A percentile compares a stretch with the other conserved stretches of the same genome.
These are phyloP conservation scores for Mucor mucedo DNA, from an alignment of 371 early-diverging fungal species.

Conservation along the genomic window DNA sequence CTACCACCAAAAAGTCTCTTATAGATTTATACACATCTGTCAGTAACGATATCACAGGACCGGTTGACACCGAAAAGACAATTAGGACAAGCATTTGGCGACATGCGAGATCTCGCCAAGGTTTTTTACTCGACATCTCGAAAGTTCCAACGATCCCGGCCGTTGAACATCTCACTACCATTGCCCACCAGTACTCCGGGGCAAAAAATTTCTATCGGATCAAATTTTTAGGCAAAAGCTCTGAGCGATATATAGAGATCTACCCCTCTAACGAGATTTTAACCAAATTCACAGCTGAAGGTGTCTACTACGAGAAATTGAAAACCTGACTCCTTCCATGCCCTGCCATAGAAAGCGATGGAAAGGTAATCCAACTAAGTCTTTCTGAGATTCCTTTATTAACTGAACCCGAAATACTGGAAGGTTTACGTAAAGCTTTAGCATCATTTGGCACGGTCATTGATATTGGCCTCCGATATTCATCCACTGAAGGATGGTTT, in stretches of 20 bases:
- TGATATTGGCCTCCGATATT: too few species aligned
- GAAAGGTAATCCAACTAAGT: too few species aligned
- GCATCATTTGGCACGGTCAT: too few species aligned
- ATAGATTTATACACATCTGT: not conserved
- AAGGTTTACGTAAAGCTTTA: too few species aligned
- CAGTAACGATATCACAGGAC: not conserved
- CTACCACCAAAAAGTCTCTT: not conserved
- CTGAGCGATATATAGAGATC: not conserved
- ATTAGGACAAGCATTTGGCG: not conserved
- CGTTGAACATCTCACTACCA: not conserved
- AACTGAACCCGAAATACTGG: too few species aligned
- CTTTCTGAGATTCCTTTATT: too few species aligned
- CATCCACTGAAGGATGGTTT: too few species aligned
- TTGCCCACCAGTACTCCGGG: not conserved
- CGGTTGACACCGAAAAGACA: not conserved
- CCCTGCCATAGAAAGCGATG: too few species aligned
- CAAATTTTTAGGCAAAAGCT: not conserved
- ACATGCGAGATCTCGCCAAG: not conserved
- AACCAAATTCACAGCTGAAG: too few species aligned
- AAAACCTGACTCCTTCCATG: too few species aligned
- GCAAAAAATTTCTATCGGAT: not conserved
- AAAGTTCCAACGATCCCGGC: not conserved
- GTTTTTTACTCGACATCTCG: conserved; percentile 6
- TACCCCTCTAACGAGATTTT: too few species aligned
- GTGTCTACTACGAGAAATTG: too few species aligned